Conservation (phyloP, 495 filamentous ascomycete genomes). For the Aspergillus affinis region DNA sequence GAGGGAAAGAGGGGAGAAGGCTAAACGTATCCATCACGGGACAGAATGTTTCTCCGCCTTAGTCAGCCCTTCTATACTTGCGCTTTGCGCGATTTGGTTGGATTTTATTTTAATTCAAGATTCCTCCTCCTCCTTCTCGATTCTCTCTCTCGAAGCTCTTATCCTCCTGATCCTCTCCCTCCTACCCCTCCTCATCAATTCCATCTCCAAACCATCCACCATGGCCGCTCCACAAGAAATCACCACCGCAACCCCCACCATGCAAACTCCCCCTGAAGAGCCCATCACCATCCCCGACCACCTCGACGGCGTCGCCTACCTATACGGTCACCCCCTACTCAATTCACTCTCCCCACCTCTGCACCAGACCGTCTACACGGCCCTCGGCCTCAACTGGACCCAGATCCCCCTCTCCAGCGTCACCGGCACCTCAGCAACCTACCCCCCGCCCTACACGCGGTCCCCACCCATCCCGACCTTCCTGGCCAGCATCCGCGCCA, state of each 20-base stretch:
- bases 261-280: conserved; percentile 31
- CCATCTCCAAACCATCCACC: conserved; percentile 1
- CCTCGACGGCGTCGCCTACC: conserved; percentile 42
- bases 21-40: conserved; percentile 6
- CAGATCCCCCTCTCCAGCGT: conserved; percentile 53
- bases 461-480: conserved; percentile 49
- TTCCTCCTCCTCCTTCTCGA: background rate
- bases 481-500: conserved; percentile 44
- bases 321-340: conserved; percentile 55
- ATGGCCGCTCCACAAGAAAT: conserved; percentile 25
- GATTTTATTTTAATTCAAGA: conserved; percentile 1
- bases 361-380: conserved; percentile 62
- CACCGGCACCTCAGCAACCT: conserved; percentile 33
- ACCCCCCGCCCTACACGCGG: conserved; percentile 38
- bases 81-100: conserved; percentile 15
- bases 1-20: background rate
- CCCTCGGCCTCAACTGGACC: conserved; percentile 58
- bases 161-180: background rate
- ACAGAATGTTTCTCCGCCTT: conserved; percentile 30
- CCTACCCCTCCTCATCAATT: background rate
- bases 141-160: conserved; percentile 11
- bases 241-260: conserved; percentile 12
- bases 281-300: conserved; percentile 37
- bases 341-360: conserved; percentile 72
- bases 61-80: conserved; percentile 1